Conservation (phyloP, 1,284 basidiomycete species). For the Sphaerobolus stellatus region DNA sequence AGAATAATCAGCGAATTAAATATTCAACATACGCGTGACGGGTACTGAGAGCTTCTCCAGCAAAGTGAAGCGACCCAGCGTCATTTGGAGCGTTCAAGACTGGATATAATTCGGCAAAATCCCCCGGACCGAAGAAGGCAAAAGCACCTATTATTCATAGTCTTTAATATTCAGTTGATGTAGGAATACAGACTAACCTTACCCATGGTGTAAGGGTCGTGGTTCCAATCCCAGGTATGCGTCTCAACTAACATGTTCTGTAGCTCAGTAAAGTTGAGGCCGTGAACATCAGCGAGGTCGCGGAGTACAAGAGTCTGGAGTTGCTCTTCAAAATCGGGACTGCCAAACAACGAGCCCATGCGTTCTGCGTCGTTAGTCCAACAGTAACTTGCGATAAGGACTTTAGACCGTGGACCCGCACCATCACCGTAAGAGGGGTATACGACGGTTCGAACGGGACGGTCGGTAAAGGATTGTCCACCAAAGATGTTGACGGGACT, state of each 20-base stretch:
- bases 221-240: conserved; percentile 9
- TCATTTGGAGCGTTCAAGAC: no score
- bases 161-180: no score
- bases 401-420: not conserved
- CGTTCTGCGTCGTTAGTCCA: conserved; percentile 12
- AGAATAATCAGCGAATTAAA: no score
- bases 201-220: conserved; percentile 10
- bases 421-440: conserved; percentile 6
- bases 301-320: conserved; percentile 1
- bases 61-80: no score
- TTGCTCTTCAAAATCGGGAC: not conserved
- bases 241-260: not conserved
- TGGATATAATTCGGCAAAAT: no score
- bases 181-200: no score
- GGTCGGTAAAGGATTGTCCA: conserved; percentile 5
- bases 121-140: no score
- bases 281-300: conserved; percentile 7
- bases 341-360: conserved; percentile 2
- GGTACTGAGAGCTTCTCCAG: no score
- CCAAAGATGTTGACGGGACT: no score
- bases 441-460: conserved; percentile 12
- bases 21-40: no score
- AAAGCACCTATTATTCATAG: no score
- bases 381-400: conserved; percentile 12
- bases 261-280: not conserved